Evolutionary conservation across 1,284 basidiomycete genomes (phyloP), one percentile per base, ranked within the genome.

Genomic region (Cryptococcus sp.): DNA sequence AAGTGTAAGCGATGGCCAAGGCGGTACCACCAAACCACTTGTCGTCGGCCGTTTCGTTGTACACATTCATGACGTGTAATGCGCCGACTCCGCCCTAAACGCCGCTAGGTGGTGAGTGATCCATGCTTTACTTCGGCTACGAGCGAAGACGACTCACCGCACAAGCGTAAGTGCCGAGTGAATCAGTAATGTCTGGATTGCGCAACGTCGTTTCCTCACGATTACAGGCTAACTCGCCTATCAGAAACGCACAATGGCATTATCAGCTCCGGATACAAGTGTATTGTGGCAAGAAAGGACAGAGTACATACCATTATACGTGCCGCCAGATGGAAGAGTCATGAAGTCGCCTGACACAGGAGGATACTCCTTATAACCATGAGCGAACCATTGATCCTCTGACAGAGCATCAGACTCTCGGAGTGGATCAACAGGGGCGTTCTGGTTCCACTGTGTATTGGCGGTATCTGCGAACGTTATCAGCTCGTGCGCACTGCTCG

Each of bases 1-100:
- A 64, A 69, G 87, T 85, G 80, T 90, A 89, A 6, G 86, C 83
- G 61, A 91, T 89, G 64, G 83, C 85, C 44, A 90, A 77, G 4
- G 81, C 85, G 65, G 87, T 87, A 11, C 88, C 87, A 45, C 80
- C 83, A 50, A 86, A 75, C 0, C 82, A 83, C 0, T 76, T 81
- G 1, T 85, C 85, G 66, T 89, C 57, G 52, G 86, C 70, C 79
- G 86, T 29, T 76, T 75, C 0, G 75, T 57, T 11, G 70, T 69
- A 62, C 3, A 22, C 22, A 50, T 66, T 66, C 52, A 63, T 62
- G 34, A 50, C 50, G 47, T 64, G 65, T 23, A 68, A 44, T 26
- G 63, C 61, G n/a, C 65, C 67, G 3, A 44, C 46, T 38, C 55
- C 54, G 10, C 26, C 48, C 25, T 39, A 26, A 20, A 19, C 20